These are phyloP conservation scores for Fremontodendron californicum DNA, from an alignment of 345 rosid genomes.

Conservation along the genomic window DNA sequence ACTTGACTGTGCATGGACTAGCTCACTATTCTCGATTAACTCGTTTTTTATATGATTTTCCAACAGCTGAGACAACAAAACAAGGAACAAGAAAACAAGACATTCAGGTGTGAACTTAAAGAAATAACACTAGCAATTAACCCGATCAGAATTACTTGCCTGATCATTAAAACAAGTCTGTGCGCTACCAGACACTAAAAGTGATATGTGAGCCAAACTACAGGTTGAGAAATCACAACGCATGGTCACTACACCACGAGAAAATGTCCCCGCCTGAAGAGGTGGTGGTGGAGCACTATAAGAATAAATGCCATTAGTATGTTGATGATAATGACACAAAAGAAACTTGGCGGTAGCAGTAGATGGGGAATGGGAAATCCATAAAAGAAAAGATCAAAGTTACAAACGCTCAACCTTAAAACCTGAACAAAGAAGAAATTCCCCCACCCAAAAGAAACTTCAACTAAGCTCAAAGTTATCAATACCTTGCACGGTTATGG, in stretches of 20 bases:
- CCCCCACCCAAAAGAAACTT: neutral
- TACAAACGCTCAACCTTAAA: neutral
- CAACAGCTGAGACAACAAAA: constrained; percentile 56
- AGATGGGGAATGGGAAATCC: neutral
- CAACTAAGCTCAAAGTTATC: constrained; percentile 17
- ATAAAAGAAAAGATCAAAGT: neutral
- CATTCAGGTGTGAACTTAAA: neutral
- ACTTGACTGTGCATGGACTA: constrained; percentile 62
- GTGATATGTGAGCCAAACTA: constrained; percentile 84
- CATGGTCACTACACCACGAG: constrained; percentile 99
- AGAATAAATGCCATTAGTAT: constrained; percentile 17
- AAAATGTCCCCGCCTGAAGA: constrained; percentile 96
- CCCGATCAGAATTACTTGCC: constrained; percentile 43
- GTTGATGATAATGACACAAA: neutral
- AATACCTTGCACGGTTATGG: constrained; percentile 88
- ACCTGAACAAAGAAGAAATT: neutral
- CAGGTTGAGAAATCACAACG: constrained; percentile 93
- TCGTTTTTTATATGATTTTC: constrained; percentile 96
- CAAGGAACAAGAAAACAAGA: constrained; percentile 6
- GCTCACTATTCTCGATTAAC: constrained; percentile 67
- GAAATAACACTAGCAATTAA: constrained; percentile 1
- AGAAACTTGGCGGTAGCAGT: neutral
- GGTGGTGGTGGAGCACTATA: constrained; percentile 99
- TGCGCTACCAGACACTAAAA: constrained; percentile 96
- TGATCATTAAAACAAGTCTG: constrained; percentile 97